These are phyloP conservation scores for Naganishia sp. DNA, from an alignment of 1,284 basidiomycete genomes.

Conservation along the genomic window DNA sequence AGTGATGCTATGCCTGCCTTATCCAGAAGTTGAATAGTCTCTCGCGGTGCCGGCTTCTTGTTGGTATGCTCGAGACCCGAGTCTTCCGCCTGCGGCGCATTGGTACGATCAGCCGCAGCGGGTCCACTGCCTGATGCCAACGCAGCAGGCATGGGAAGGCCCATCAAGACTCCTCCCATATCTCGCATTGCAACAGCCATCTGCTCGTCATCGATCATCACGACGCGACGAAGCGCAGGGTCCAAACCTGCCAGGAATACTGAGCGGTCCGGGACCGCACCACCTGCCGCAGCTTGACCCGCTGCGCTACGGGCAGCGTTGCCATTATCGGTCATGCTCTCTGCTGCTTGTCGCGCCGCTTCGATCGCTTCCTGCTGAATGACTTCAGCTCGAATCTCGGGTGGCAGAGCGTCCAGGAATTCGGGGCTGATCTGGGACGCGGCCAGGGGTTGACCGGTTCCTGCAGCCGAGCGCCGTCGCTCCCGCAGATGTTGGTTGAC, in stretches of 20 bases:
- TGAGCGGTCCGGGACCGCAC: conserved; percentile 51
- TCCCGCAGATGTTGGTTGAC: conserved; percentile 96
- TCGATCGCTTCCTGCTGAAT: conserved; percentile 91
- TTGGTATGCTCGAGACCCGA: not conserved
- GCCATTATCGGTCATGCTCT: conserved; percentile 40
- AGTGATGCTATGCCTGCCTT: conserved; percentile 86
- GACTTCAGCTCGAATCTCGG: conserved; percentile 94
- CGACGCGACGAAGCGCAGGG: conserved; percentile 77
- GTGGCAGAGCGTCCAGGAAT: conserved; percentile 93
- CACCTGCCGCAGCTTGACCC: conserved; percentile 23
- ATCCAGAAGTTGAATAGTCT: conserved; percentile 92
- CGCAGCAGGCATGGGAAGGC: not conserved
- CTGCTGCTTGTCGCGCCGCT: conserved; percentile 61
- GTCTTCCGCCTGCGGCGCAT: not conserved
- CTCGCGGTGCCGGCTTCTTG: conserved; percentile 59
- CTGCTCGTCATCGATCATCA: conserved; percentile 80
- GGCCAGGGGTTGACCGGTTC: conserved; percentile 63
- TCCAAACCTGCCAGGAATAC: conserved; percentile 84
- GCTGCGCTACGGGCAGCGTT: conserved; percentile 12
- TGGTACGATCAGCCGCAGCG: not conserved
- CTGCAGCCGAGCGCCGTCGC: conserved; percentile 55
- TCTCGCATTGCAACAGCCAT: conserved; percentile 73
- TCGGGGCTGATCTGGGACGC: conserved; percentile 89
- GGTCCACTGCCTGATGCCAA: not conserved
- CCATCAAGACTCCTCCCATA: conserved; percentile 56